Base-by-base conservation (phyloP, 495 filamentous ascomycete genomes). In the Hypomontagnella submonticulosa region DNA sequence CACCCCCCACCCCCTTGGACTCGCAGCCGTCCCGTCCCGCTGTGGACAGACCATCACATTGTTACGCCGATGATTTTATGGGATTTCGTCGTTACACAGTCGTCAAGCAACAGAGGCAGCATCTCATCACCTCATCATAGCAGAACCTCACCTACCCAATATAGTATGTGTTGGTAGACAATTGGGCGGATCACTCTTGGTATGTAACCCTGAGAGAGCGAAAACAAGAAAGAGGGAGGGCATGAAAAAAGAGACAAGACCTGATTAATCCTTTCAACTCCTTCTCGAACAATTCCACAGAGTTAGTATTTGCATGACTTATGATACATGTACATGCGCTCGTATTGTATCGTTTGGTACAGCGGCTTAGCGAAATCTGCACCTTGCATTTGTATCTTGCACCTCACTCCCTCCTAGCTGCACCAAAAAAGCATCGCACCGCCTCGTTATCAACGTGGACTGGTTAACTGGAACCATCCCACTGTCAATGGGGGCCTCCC, bases 221-320 rank as follows among this genome's bases (percentile, higher is more conserved):
- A 51, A 43, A 27, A 20, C 32, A 36, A 36, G 13, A 50, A 55
- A 62, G 0, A n/a, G 36, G 49, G 36, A 53, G 30, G 32, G 5
- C 19, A 52, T 4, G 16, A 52, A 6, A n/a, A 52, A 27, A 52
- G 16, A 8, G 19, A 51, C 15, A 36, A 51, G 15, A 19, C 4
- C 8, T 27, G 23, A n/a, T 41, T 49, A 34, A 54, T 44, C 44
- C 23, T 51, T 52, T 47, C 33, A 48, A 67, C 40, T 67, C 41
- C 51, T 62, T 62, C 52, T 67, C 57, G 58, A 67, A 59, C 19
- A 62, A 18, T 54, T 63, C 53, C 42, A n/a, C n/a, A 48, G 16
- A 49, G 32, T 62, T n/a, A 34, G 27, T 37, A 23, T 19, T 42
- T 15, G 23, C 12, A 5, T 18, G 15, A 15, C 15, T 8, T 43